Evolutionary conservation across 2,329 filamentous ascomycete genomes (phyloP).

Genomic region (Colletotrichum kahawae): DNA sequence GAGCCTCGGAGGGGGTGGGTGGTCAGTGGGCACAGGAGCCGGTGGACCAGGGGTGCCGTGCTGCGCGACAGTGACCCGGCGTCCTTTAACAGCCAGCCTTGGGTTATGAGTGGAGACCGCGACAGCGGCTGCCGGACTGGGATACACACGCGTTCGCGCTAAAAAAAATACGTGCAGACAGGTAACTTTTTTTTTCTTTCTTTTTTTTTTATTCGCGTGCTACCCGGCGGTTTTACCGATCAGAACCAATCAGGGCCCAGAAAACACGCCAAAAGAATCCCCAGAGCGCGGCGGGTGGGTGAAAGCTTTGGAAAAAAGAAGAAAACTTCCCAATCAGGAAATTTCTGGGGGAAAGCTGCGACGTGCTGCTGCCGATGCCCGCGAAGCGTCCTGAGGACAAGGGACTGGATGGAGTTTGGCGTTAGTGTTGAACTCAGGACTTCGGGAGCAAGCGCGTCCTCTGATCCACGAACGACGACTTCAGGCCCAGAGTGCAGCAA

Average conservation of each 20-base stretch:
- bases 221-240: neutral
- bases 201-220: neutral
- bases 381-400: neutral
- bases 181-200: conserved; percentile 10
- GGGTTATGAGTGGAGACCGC: neutral
- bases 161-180: conserved; percentile 20
- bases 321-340: neutral
- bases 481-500: neutral
- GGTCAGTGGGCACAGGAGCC: neutral
- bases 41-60: neutral
- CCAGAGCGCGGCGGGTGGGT: neutral
- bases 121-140: neutral
- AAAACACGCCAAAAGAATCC: neutral
- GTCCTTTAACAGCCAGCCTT: neutral
- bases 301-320: neutral
- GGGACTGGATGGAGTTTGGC: neutral
- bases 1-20: neutral
- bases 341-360: neutral
- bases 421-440: neutral
- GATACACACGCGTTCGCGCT: conserved; percentile 23
- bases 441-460: neutral
- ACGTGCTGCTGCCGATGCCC: neutral
- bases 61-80: neutral
- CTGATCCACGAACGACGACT: neutral
- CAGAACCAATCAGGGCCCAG: neutral